A percentile compares a stretch with the other conserved stretches of the same genome.
phyloP scores from a whole-genome alignment of 345 rosid genomes.

The Nephelium lappaceum region DNA sequence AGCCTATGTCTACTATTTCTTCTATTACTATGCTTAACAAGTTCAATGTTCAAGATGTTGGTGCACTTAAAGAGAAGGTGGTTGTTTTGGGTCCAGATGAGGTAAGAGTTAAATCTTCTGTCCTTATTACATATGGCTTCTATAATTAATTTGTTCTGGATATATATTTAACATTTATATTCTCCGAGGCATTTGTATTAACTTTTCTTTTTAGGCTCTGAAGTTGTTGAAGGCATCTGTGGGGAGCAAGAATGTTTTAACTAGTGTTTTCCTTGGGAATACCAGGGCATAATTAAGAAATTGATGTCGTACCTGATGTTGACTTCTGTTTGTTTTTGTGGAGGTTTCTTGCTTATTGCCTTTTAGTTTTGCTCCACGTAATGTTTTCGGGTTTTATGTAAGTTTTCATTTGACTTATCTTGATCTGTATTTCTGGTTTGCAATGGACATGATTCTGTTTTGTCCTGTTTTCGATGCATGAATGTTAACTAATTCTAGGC shows the following conservation, averaged over 20 bases:
- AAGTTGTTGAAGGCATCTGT: slow-evolving; percentile 29
- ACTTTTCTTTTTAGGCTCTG: slow-evolving; percentile 10
- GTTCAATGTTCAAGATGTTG: slow-evolving; percentile 21
- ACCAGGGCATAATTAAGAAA: neutral
- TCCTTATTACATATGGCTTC: too few relatives aligned
- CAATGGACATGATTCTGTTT: too few relatives aligned
- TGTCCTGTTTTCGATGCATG: too few relatives aligned
- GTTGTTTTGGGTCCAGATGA: slow-evolving; percentile 17
- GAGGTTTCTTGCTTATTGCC: neutral
- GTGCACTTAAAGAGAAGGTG: slow-evolving; percentile 21
- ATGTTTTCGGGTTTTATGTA: too few relatives aligned
- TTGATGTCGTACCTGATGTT: neutral
- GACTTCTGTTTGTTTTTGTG: neutral
- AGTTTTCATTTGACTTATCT: too few relatives aligned
- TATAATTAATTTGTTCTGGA: too few relatives aligned
- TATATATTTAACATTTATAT: neutral
- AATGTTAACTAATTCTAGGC: too few relatives aligned
- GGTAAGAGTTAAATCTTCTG: slow-evolving; percentile 3
- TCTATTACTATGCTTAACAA: slow-evolving; percentile 22
- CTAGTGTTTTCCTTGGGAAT: slow-evolving; percentile 16
- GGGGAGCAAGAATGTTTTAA: slow-evolving; percentile 32
- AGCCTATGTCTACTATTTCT: slow-evolving; percentile 6
- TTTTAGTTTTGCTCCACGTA: too few relatives aligned
- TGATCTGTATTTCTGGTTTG: too few relatives aligned
- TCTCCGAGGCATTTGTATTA: neutral